These are phyloP conservation scores for Podila horticola DNA, from an alignment of 192 early-diverging fungal genomes.

Conservation along the genomic window DNA sequence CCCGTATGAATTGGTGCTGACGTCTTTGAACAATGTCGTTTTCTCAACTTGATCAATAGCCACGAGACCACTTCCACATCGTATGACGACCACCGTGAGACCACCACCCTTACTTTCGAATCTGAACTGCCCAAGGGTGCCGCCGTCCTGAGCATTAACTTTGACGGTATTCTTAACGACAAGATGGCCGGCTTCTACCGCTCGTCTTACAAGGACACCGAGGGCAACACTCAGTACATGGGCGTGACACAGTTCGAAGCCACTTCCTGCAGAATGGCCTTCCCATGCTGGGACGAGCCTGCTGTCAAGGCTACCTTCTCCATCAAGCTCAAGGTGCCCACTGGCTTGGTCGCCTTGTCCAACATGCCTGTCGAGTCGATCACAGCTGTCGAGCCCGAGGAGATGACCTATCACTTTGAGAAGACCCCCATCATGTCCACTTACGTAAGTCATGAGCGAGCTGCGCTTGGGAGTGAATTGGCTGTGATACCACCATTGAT, in stretches of 20 bases:
- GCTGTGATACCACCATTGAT: too few species aligned
- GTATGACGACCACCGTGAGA: slow-evolving; percentile 57
- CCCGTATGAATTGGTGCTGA: too few species aligned
- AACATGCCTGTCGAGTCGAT: slow-evolving; percentile 89
- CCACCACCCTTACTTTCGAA: slow-evolving; percentile 68
- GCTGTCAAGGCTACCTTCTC: slow-evolving; percentile 95
- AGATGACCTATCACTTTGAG: slow-evolving; percentile 86
- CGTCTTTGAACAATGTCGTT: not conserved
- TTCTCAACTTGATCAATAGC: slow-evolving; percentile 9
- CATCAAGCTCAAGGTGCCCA: slow-evolving; percentile 82
- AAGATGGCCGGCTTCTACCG: slow-evolving; percentile 97
- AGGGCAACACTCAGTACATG: slow-evolving; percentile 67
- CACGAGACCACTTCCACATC: slow-evolving; percentile 51
- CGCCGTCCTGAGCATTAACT: slow-evolving; percentile 66
- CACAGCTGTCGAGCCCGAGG: slow-evolving; percentile 60
- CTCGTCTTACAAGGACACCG: slow-evolving; percentile 64
- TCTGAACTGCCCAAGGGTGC: slow-evolving; percentile 56
- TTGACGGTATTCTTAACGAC: slow-evolving; percentile 78
- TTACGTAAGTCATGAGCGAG: slow-evolving; percentile 65
- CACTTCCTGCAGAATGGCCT: slow-evolving; percentile 87
- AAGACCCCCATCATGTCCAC: slow-evolving; percentile 95
- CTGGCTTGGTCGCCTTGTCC: slow-evolving; percentile 82
- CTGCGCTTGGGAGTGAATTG: not conserved
- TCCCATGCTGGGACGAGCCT: slow-evolving; percentile 99
- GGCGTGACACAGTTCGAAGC: slow-evolving; percentile 97